Base-by-base conservation (phyloP, 495 filamentous ascomycete genomes). In the Aspergillus incahuasiensis region DNA sequence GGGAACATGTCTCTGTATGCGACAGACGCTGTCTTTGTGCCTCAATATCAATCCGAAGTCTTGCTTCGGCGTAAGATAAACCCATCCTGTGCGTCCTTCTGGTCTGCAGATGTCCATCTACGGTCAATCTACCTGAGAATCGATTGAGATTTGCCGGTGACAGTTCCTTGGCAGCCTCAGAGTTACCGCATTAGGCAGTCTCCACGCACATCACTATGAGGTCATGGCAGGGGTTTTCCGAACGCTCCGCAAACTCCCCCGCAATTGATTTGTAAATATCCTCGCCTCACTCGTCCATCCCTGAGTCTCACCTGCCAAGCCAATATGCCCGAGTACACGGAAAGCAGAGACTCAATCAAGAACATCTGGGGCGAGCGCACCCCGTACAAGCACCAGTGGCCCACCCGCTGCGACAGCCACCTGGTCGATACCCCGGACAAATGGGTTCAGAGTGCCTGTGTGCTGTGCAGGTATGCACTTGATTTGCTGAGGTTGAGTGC, bases 401-500 rank as follows among this genome's bases (percentile, higher is more conserved):
- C 50, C 19, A 43, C 39, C 11, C 50, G 50, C 15, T 44, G 50
- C 22, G 50, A 53, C 30, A 16, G 22, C 25, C 50, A 53, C n/a
- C 16, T 42, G 11, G n/a, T 53, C 18, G 50, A 53, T 16, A 53
- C 50, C 22, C 50, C 50, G 8, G 50, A 53, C 11, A 53, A 43
- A 43, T 53, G 50, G 50, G 50, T 44, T 15, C 50, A 53, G 22
- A 53, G 50, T 13, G 50, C 50, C n/a, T 53, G 50, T 34, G 50
- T 53, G 20, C 22, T 53, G 7, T 53, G 50, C 39, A 53, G 50
- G 50, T 53, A 41, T 35, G 25, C 25, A 3, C 25, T n/a, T n/a
- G n/a, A 28, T 8, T 28, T 28, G 3, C 8, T 28, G 4, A 28
- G 25, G 8, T 28, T 28, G 25, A 28, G 8, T 4, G 25, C 25